Evolutionary conservation across 306 rosid genomes (phyloP).

Genomic region (Citrullus amarus): DNA sequence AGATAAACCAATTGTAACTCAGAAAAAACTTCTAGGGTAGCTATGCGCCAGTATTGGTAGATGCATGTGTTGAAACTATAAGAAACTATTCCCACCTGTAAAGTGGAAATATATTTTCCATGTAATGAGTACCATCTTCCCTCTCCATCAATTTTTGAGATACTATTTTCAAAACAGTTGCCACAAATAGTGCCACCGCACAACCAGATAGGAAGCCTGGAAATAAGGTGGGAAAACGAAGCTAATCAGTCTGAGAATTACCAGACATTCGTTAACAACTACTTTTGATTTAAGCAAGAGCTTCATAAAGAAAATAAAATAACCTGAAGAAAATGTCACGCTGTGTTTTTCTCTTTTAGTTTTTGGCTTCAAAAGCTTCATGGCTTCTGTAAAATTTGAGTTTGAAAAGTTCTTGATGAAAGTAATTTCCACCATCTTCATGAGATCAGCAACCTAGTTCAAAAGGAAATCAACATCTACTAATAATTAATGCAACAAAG

Average conservation of each 20-base stretch:
- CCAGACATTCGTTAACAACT: background rate
- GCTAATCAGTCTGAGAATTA: background rate
- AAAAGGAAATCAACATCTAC: background rate
- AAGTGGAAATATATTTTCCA: slow-evolving; percentile 60
- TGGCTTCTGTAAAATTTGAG: slow-evolving; percentile 46
- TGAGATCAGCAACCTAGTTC: slow-evolving; percentile 24
- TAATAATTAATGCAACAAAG: background rate
- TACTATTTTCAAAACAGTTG: slow-evolving; percentile 30
- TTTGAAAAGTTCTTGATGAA: slow-evolving; percentile 48
- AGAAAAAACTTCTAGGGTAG: slow-evolving; percentile 6
- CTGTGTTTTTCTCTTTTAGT: slow-evolving; percentile 40
- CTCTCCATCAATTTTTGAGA: slow-evolving; percentile 22
- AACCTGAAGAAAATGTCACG: slow-evolving; percentile 47
- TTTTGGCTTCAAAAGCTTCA: slow-evolving; percentile 43
- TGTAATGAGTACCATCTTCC: slow-evolving; percentile 24
- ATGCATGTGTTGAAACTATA: background rate
- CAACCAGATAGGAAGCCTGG: slow-evolving; percentile 65
- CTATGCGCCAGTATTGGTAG: background rate
- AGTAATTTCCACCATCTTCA: slow-evolving; percentile 32
- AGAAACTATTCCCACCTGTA: slow-evolving; percentile 30
- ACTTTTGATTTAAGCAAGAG: background rate
- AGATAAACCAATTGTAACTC: slow-evolving; percentile 12
- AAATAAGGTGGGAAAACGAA: background rate
- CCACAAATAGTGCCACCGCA: slow-evolving; percentile 29
- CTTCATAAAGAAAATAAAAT: background rate